Evolutionary conservation across 106 monocot species (phyloP), one percentile per base, ranked within the genome.

Genomic region (Dioscorea dumetorum): DNA sequence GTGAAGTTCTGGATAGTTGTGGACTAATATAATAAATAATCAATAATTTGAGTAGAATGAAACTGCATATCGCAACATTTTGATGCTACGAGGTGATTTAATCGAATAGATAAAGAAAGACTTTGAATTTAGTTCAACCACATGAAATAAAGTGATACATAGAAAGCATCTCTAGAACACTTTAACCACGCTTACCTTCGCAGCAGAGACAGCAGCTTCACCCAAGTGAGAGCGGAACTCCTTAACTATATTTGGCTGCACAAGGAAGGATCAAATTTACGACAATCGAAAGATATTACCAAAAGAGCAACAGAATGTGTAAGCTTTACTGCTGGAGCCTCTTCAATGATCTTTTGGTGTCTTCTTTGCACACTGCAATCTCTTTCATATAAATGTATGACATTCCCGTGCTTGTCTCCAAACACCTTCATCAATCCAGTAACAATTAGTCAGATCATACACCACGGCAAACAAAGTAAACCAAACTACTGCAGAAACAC

Each of bases 341-440:
- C 99, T 85, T 99, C 99, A 62, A 99, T 99, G 48, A 99, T 99
- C 73, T 99, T 99, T 67, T 99, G 99, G 65, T 99, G 99, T 78
- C 99, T 93, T 79, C 99, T 84, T 72, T 99, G 99, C 67, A 99
- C 76, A 62, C 99, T 99, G 71, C 99, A 99, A 65, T 99, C 99
- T 80, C 99, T 93, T 78, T 99, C 99, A 76, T 93, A 74, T 70
- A 99, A 77, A 79, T 99, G 89, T 50, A 99, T 65, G 19, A 85
- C 84, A 81, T 93, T 93, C 28, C 99, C 99, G 76, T 85, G 87
- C 70, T 99, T 87, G 76, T 99, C 99, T 52, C 99, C 99, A 70
- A 99, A 99, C 32, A 99, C 93, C 99, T 99, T 69, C 48, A 80
- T 60, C 18, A 62, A 53, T 67, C 62, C 58, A 32, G 3, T 59